phyloP scores from a whole-genome alignment of 176 grass and related monocot species.

The Lolium rigidum region DNA sequence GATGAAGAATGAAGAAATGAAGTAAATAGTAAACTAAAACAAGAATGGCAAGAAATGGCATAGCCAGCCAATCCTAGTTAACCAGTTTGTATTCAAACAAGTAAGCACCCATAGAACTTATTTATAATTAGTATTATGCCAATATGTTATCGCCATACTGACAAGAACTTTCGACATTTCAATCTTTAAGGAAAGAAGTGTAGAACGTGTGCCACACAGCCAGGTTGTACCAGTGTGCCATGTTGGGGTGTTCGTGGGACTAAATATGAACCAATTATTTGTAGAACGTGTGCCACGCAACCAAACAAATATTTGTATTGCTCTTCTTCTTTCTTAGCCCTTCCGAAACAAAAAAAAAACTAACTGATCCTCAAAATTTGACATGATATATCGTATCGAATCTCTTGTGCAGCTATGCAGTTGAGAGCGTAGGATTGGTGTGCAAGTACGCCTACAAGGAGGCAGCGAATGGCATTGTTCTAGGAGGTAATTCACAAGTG shows the following conservation, averaged over 20 bases:
- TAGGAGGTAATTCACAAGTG: slow-evolving; percentile 51
- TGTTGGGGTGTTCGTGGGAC: background rate
- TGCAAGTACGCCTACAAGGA: slow-evolving; percentile 94
- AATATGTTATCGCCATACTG: slow-evolving; percentile 2
- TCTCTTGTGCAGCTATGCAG: slow-evolving; percentile 60
- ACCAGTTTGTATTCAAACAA: background rate
- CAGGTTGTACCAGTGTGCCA: background rate
- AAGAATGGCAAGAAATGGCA: slow-evolving; percentile 20
- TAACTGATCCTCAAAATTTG: no score
- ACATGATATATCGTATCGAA: background rate
- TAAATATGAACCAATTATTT: background rate
- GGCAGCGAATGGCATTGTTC: slow-evolving; percentile 66
- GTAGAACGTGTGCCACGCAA: no score
- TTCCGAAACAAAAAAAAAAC: no score
- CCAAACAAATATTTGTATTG: no score
- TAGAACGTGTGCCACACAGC: background rate
- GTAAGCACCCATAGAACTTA: background rate
- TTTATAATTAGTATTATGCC: background rate
- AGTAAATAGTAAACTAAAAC: slow-evolving; percentile 16
- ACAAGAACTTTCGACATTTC: background rate
- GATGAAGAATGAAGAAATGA: no score
- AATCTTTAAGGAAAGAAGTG: background rate
- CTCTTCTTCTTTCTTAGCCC: no score
- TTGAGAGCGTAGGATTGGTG: slow-evolving; percentile 76
- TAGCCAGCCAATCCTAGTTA: background rate